phyloP scores from a whole-genome alignment of 2,329 filamentous ascomycete genomes.

The Boeremia exigua region DNA sequence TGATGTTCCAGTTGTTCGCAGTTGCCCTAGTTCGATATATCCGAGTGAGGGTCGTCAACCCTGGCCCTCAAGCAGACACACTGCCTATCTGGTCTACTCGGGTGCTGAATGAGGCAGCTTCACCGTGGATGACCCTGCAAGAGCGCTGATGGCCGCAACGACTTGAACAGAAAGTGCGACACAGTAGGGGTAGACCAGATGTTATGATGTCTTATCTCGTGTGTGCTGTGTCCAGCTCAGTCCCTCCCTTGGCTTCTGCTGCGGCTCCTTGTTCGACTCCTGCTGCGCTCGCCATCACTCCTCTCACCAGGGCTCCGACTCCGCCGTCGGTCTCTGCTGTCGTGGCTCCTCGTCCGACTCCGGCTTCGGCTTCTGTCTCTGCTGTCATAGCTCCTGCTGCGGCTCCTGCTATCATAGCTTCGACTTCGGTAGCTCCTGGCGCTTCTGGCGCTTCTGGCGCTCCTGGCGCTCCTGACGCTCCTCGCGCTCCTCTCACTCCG shows the following conservation, averaged over 20 bases:
- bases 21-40: not conserved
- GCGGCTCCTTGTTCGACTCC: not conserved
- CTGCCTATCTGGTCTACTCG: not conserved
- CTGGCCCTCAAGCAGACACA: not conserved
- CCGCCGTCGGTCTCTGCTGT: conserved; percentile 11
- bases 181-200: too few relatives aligned
- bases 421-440: not conserved
- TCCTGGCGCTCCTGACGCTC: conserved; percentile 9
- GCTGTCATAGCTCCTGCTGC: not conserved
- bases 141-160: too few relatives aligned
- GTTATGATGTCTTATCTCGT: not conserved
- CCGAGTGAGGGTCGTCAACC: not conserved
- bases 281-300: not conserved
- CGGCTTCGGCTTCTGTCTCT: not conserved
- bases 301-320: conserved; percentile 6
- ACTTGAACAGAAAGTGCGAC: too few relatives aligned
- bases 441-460: conserved; percentile 20
- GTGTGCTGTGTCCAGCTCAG: not conserved
- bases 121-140: too few relatives aligned
- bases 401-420: conserved; percentile 19
- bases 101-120: too few relatives aligned
- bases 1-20: too few relatives aligned
- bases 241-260: not conserved
- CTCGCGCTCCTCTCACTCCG: conserved; percentile 20
- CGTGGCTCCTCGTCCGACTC: conserved; percentile 14